Base-by-base conservation (phyloP, 257 asterid genomes). In the Prunella vulgaris region DNA sequence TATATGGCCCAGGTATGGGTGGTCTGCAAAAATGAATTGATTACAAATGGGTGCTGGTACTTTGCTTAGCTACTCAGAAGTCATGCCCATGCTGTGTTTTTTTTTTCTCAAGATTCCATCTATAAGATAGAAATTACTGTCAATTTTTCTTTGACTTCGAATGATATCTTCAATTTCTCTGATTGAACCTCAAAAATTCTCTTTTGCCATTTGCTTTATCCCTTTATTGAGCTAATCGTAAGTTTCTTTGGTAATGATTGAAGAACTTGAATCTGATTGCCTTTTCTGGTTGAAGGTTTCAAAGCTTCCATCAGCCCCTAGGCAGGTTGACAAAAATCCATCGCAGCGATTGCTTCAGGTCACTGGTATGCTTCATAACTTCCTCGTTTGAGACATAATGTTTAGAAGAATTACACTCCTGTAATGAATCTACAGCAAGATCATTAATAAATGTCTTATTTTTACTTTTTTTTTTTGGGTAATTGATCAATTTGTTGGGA, bases 331-430 rank as follows among this genome's bases (percentile, higher is more conserved):
- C 64, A 90, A 85, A 83, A 79, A 74, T 78, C 90, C 88, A 66
- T 81, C 96, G 13, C 90, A 79, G 60, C 85, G 99, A 51, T 70
- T 93, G 77, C 99, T 93, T 80, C 96, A 93, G 86, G 88, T 93
- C 78, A 77, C 78, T 35, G 99, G 99, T 90, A 93, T 80, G 93
- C 74, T 64, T 74, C 78, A 61, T 52, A 64, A 42, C 67, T 69
- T 69, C 77, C 70, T 58, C 73, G 74, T 53, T 40, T 7, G 10
- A 60, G 60, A 35, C 32, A 2, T 42, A 30, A 62, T 49, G 53
- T 73, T 5, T 59, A 5, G 59, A 60, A 65, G 48, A 49, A 64
- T 37, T 22, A 12, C 25, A 13, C 17, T 27, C 28, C 21, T 18
- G 60, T 44, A 49, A 10, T 70, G 64, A 60, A 71, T 42, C 56